Evolutionary conservation across 352 stramenopile species (phyloP).

Genomic region (Phytopythium sindhum): DNA sequence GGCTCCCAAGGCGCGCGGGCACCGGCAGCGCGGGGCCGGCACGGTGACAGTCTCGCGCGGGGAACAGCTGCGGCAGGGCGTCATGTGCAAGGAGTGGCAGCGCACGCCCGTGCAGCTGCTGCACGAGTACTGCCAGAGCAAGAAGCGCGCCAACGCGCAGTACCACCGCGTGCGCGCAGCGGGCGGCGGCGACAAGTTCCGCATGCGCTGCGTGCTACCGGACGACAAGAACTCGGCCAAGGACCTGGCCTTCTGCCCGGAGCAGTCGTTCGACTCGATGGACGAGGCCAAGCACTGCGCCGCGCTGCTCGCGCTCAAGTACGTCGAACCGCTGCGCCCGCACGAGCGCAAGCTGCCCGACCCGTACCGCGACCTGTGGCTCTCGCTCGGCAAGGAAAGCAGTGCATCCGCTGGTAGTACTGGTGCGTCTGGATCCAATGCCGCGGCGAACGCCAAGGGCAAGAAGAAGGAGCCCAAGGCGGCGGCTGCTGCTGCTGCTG

Average conservation of each 20-base stretch:
- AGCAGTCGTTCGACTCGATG: conserved; percentile 70
- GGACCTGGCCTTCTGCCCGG: conserved; percentile 91
- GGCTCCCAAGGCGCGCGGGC: conserved; percentile 34
- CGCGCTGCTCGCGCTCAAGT: conserved; percentile 92
- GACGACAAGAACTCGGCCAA: conserved; percentile 93
- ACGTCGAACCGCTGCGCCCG: conserved; percentile 91
- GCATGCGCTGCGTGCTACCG: conserved; percentile 85
- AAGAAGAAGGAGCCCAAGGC: conserved; percentile 15
- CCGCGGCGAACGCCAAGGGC: conserved; percentile 6
- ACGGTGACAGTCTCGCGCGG: conserved; percentile 82
- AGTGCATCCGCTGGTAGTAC: not conserved
- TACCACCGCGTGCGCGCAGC: conserved; percentile 53
- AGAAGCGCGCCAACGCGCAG: conserved; percentile 84
- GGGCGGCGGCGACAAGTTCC: conserved; percentile 27
- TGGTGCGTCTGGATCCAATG: not conserved
- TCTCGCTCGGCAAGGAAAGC: conserved; percentile 29
- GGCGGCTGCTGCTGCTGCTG: not conserved
- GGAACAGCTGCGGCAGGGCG: conserved; percentile 77
- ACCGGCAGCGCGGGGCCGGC: conserved; percentile 86
- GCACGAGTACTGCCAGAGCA: conserved; percentile 90
- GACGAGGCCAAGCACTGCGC: conserved; percentile 92
- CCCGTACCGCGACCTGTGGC: conserved; percentile 94
- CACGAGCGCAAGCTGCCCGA: conserved; percentile 96
- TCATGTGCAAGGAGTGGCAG: conserved; percentile 93
- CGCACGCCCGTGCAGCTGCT: conserved; percentile 93